Percentiles rank a stretch among this genome's conserved stretches.
phyloP scores from a whole-genome alignment of 2,329 filamentous ascomycete species.

The Blumeria graminis region DNA sequence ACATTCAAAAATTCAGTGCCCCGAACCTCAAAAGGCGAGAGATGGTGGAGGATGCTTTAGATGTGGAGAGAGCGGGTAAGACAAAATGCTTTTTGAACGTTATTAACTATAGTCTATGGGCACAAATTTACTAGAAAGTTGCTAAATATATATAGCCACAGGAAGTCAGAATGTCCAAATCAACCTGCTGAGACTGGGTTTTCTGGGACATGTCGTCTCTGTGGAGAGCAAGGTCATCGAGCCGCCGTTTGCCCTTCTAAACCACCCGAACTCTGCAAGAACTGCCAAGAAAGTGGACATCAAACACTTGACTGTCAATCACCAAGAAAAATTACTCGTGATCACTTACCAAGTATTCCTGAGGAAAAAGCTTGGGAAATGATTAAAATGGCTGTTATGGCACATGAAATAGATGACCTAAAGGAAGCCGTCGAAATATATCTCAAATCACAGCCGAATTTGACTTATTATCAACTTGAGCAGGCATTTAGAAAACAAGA shows the following conservation, averaged over 20 bases:
- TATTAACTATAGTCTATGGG: not conserved
- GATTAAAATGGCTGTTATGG: conserved; percentile 25
- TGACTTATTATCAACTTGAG: conserved; percentile 37
- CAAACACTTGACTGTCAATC: conserved; percentile 29
- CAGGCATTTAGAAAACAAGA: conserved; percentile 27
- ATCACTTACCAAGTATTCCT: conserved; percentile 22
- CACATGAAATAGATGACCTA: conserved; percentile 35
- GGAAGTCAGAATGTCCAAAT: conserved; percentile 36
- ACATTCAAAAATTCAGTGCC: not conserved
- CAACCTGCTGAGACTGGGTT: conserved; percentile 22
- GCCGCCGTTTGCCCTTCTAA: conserved; percentile 38
- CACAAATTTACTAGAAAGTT: not conserved
- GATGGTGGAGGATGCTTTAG: conserved; percentile 14
- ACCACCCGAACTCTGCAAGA: conserved; percentile 29
- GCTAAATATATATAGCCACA: conserved; percentile 23
- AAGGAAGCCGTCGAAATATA: conserved; percentile 36
- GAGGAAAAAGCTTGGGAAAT: conserved; percentile 33
- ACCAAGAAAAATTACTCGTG: conserved; percentile 32
- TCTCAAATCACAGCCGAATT: conserved; percentile 31
- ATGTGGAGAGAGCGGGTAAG: conserved; percentile 27
- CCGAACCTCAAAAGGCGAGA: not conserved
- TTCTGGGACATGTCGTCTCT: conserved; percentile 34
- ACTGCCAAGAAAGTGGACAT: conserved; percentile 39
- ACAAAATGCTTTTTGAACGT: conserved; percentile 3
- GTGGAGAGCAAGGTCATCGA: conserved; percentile 27